Conservation (phyloP, 768 basidiomycete species). For the Tricholomella constricta region DNA sequence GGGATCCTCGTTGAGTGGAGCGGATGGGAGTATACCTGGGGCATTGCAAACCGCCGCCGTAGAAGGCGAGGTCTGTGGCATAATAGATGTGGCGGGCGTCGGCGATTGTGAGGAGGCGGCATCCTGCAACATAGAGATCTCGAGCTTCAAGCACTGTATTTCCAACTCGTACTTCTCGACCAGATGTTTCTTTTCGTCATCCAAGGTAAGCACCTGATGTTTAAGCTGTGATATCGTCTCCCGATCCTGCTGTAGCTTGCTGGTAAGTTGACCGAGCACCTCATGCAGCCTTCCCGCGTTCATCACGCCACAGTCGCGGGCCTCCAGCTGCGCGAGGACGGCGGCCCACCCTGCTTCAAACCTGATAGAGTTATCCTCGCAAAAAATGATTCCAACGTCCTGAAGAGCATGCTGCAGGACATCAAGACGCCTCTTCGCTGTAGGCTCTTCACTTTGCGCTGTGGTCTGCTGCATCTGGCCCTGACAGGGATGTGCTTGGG, state of each 20-base stretch:
- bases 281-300: conserved; percentile 16
- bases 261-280: conserved; percentile 12
- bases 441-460: not conserved
- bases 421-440: conserved; percentile 12
- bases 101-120: not conserved
- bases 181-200: conserved; percentile 13
- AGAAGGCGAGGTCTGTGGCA: not conserved
- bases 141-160: conserved; percentile 6
- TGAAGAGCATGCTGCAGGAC: conserved; percentile 13
- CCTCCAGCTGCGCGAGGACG: conserved; percentile 18
- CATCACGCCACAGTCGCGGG: conserved; percentile 12
- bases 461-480: not conserved
- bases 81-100: not conserved
- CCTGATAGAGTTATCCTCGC: conserved; percentile 16
- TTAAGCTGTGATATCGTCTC: conserved; percentile 17
- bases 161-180: conserved; percentile 12
- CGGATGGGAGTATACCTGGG: not conserved
- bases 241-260: conserved; percentile 15
- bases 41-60: not conserved
- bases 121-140: conserved; percentile 10
- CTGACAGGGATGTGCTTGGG: not conserved
- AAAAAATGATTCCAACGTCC: conserved; percentile 18
- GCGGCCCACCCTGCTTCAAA: conserved; percentile 19
- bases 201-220: conserved; percentile 5
- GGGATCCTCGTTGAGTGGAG: too few relatives aligned